Evolutionary conservation across 352 stramenopile species (phyloP).

Genomic region (Globisporangium mamillatum): DNA sequence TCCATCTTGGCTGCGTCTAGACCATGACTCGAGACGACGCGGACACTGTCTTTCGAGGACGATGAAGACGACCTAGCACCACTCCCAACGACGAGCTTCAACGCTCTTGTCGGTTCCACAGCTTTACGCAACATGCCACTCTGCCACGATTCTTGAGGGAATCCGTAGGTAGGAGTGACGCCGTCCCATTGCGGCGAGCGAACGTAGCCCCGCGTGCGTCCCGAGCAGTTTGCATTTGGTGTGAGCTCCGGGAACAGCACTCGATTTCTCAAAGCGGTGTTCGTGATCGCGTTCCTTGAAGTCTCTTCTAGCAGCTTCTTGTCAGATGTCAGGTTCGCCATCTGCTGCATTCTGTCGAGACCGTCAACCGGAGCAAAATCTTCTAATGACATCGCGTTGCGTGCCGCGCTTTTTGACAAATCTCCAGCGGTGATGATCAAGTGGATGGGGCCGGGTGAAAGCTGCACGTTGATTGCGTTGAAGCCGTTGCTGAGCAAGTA

Average conservation of each 20-base stretch:
- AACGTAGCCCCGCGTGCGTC: neutral
- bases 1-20: neutral
- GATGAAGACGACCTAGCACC: too few species aligned
- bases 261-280: neutral
- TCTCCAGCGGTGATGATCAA: neutral
- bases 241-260: neutral
- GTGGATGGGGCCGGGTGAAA: conserved; percentile 1
- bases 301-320: neutral
- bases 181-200: neutral
- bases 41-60: neutral
- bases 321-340: conserved; percentile 1
- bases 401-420: neutral
- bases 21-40: neutral
- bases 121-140: neutral
- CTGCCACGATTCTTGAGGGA: conserved; percentile 4
- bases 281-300: conserved; percentile 4
- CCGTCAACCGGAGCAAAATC: neutral
- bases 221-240: neutral
- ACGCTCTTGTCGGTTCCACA: neutral
- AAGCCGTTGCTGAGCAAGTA: conserved; percentile 26
- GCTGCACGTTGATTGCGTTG: conserved; percentile 29
- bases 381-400: neutral
- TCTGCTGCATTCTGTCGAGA: neutral
- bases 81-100: neutral
- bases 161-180: neutral